Evolutionary conservation across 2,329 filamentous ascomycete genomes (phyloP).

Genomic region (Cladosporium cucumerinum): DNA sequence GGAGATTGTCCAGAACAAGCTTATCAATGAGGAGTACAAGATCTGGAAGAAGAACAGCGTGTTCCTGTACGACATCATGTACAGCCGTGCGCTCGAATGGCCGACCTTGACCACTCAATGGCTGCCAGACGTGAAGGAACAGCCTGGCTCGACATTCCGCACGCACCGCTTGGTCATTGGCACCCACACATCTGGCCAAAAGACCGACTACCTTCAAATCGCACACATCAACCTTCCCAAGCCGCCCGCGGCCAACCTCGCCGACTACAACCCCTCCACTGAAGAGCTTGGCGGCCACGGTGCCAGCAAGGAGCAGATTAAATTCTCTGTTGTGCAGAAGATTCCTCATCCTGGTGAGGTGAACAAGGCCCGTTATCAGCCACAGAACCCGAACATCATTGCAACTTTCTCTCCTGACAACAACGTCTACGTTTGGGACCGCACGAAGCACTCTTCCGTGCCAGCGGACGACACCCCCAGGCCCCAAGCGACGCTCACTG

Average conservation of each 20-base stretch:
- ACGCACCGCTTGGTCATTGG: slow-evolving; percentile 88
- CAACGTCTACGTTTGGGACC: slow-evolving; percentile 87
- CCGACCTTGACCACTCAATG: slow-evolving; percentile 96
- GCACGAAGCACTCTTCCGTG: slow-evolving; percentile 82
- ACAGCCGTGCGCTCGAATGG: slow-evolving; percentile 93
- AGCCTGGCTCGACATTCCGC: slow-evolving; percentile 80
- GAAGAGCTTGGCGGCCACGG: slow-evolving; percentile 95
- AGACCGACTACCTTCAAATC: slow-evolving; percentile 89
- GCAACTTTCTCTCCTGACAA: slow-evolving; percentile 88
- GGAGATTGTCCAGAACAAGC: slow-evolving; percentile 65
- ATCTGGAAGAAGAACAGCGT: slow-evolving; percentile 99
- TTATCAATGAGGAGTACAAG: slow-evolving; percentile 99
- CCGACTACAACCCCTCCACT: slow-evolving; percentile 80
- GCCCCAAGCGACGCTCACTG: slow-evolving; percentile 78
- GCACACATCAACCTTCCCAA: slow-evolving; percentile 92
- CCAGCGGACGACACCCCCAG: slow-evolving; percentile 64
- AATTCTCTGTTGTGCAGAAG: slow-evolving; percentile 89
- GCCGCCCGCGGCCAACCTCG: slow-evolving; percentile 65
- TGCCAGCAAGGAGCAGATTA: slow-evolving; percentile 70
- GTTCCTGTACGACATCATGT: slow-evolving; percentile 96
- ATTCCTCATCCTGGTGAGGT: slow-evolving; percentile 96
- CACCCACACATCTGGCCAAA: slow-evolving; percentile 85
- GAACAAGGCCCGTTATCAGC: slow-evolving; percentile 97
- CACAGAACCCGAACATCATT: slow-evolving; percentile 94
- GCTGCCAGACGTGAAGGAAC: slow-evolving; percentile 88